A percentile compares a stretch with the other conserved stretches of the same genome.
Evolutionary conservation across 2,329 filamentous ascomycete species (phyloP).

Genomic region (Hortaea sp.): DNA sequence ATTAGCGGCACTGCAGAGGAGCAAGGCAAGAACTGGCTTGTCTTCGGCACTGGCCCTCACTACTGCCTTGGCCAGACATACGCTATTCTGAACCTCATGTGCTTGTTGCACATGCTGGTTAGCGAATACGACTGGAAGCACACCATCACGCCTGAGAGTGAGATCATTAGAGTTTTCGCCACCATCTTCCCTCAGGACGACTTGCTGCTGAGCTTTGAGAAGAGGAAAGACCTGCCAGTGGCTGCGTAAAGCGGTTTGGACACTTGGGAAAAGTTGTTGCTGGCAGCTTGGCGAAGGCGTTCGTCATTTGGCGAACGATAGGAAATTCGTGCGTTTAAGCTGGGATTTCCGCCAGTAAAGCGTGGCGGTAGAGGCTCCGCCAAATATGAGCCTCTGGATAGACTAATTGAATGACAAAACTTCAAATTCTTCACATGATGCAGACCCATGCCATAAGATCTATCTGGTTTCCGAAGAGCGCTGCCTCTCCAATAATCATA

Average conservation of each 20-base stretch:
- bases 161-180: slow-evolving; percentile 97
- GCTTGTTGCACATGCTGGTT: slow-evolving; percentile 34
- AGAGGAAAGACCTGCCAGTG: slow-evolving; percentile 5
- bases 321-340: no score
- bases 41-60: slow-evolving; percentile 91
- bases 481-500: not conserved
- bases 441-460: not conserved
- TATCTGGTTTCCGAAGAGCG: not conserved
- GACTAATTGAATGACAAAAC: no score
- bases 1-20: slow-evolving; percentile 81
- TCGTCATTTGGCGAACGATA: no score
- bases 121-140: slow-evolving; percentile 66
- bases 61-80: slow-evolving; percentile 95
- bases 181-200: slow-evolving; percentile 85
- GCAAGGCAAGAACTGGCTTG: slow-evolving; percentile 91
- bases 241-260: not conserved
- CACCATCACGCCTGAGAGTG: slow-evolving; percentile 68
- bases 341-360: no score
- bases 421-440: no score
- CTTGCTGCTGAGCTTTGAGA: slow-evolving; percentile 14
- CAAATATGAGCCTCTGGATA: no score
- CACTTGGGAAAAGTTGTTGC: not conserved
- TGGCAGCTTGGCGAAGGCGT: no score
- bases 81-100: slow-evolving; percentile 75
- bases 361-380: no score